phyloP scores from a whole-genome alignment of 176 grass and related monocot genomes.

The Triticum timopheevii region DNA sequence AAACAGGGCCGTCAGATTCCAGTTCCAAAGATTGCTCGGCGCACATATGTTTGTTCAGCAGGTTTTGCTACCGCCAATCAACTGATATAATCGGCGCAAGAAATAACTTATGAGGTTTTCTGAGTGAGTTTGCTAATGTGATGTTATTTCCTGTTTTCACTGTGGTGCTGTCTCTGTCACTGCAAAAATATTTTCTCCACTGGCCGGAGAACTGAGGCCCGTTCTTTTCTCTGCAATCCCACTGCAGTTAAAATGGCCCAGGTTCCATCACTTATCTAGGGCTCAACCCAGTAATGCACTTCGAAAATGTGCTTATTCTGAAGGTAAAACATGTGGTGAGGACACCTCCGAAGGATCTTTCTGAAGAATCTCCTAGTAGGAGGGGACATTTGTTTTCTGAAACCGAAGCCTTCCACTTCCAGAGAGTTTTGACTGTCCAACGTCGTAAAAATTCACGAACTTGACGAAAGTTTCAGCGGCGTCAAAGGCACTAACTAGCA shows the following conservation, averaged over 20 bases:
- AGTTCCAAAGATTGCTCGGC: not conserved
- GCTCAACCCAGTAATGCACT: not conserved
- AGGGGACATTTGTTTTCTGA: not conserved
- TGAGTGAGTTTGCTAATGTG: not conserved
- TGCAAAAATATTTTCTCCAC: not conserved
- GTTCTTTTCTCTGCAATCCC: not conserved
- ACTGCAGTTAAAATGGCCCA: not conserved
- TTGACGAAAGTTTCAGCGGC: conserved; percentile 25
- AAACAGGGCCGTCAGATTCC: not conserved
- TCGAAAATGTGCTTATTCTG: not conserved
- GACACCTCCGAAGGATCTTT: not conserved
- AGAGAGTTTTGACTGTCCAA: not conserved
- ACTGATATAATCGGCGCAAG: not conserved
- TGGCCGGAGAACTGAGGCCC: not conserved
- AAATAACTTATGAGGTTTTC: not conserved
- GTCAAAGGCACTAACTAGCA: not conserved
- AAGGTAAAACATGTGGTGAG: not conserved
- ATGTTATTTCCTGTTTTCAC: not conserved
- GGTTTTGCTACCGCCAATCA: not conserved
- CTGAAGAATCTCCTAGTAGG: not conserved
- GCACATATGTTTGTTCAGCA: not conserved
- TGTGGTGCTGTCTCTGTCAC: too few species aligned
- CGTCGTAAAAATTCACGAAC: not conserved
- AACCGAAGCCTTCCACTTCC: not conserved
- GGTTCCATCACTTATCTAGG: not conserved